Evolutionary conservation across 2,329 filamentous ascomycete genomes (phyloP).

Genomic region (Diaporthe sp.): DNA sequence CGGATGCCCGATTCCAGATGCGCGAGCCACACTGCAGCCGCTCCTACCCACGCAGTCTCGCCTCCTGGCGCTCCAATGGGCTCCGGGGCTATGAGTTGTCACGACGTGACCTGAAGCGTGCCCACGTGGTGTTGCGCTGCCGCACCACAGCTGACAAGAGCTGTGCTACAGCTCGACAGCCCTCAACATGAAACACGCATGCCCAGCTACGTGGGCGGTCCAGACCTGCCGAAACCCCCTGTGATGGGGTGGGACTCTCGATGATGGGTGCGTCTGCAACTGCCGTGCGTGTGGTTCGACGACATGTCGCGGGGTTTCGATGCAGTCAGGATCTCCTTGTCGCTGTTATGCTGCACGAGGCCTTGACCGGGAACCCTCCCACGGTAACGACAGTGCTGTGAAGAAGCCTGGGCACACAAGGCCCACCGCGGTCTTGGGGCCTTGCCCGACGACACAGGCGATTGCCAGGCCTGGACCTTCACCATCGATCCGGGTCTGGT

Average conservation of each 20-base stretch:
- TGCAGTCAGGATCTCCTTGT: conserved; percentile 29
- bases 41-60: not conserved
- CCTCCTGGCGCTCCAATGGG: conserved; percentile 8
- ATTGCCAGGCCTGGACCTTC: not conserved
- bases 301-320: conserved; percentile 35
- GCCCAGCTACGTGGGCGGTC: conserved; percentile 34
- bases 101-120: conserved; percentile 8
- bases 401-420: not conserved
- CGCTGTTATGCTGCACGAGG: conserved; percentile 5
- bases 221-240: conserved; percentile 32
- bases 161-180: conserved; percentile 30
- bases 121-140: conserved; percentile 30
- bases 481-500: not conserved
- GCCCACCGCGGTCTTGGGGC: not conserved
- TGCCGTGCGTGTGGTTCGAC: conserved; percentile 33
- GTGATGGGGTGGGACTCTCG: conserved; percentile 20
- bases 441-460: not conserved
- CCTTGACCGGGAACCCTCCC: conserved; percentile 7
- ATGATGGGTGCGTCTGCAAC: conserved; percentile 32
- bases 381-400: not conserved
- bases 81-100: conserved; percentile 21
- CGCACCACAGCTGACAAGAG: conserved; percentile 35
- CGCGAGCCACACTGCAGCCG: conserved; percentile 21
- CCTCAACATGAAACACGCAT: conserved; percentile 40
- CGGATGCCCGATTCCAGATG: conserved; percentile 5